Evolutionary conservation across 2,329 filamentous ascomycete species (phyloP), one percentile per base, ranked within the genome.

Genomic region (Calonectria naviculata): DNA sequence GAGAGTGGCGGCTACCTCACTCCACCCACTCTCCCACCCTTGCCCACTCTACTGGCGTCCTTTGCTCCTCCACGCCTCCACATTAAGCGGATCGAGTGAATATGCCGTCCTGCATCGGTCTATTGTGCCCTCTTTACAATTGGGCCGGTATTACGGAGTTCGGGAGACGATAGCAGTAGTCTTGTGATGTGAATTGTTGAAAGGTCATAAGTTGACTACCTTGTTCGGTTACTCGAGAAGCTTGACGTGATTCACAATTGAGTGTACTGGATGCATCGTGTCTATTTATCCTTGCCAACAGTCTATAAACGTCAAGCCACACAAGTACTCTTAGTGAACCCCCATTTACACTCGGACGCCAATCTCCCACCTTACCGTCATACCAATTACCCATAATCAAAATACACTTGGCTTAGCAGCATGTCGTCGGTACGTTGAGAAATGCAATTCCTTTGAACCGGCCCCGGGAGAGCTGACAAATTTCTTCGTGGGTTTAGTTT

Each of bases 401-500:
- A 26, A 38, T n/a, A n/a, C 21, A 56, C 52, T 24, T 24, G 13
- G 13, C 24, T 15, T 34, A 13, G 15, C 31, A 38, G 7, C 52
- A 65, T 65, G 62, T 65, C 62, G 34, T 36, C 52, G 47, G 62
- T 65, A 54, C 21, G 62, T 38, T 29, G 9, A 42, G 15, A 19
- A 17, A 5, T n/a, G 36, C 15, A 3, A 13, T 42, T 42, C 4
- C 17, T 28, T 15, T 10, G 2, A 38, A 28, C 24, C 17, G 19
- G 19, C 12, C 13, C 56, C 15, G 21, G 31, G 28, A 28, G 42
- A 47, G 28, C 70, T 74, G 24, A 67, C 34, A 7, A n/a, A 15
- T 29, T 42, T 15, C 44, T 44, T 47, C 4, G 12, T 52, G 0
- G 15, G 24, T 17, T 1, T 54, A 87, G 85, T 88, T 89, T 71